Conservation (phyloP, 1,284 basidiomycete genomes). For the Ceratobasidium sp. region DNA sequence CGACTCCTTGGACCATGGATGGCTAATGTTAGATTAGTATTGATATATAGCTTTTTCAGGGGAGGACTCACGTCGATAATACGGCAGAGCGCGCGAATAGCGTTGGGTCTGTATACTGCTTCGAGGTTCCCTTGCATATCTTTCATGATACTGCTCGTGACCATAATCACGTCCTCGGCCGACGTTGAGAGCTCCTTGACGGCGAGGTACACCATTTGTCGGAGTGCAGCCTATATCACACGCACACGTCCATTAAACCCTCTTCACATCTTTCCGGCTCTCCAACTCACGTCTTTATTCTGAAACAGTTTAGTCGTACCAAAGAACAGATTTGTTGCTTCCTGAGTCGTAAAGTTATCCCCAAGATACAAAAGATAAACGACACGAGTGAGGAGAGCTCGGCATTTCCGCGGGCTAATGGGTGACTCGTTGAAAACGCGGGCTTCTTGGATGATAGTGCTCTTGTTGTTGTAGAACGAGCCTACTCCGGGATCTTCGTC, state of each 20-base stretch:
- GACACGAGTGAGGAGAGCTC: slow-evolving; percentile 95
- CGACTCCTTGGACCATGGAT: slow-evolving; percentile 97
- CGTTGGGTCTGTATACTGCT: slow-evolving; percentile 98
- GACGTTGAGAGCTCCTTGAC: slow-evolving; percentile 97
- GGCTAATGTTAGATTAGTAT: slow-evolving; percentile 67
- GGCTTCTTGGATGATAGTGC: slow-evolving; percentile 97
- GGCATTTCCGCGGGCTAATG: slow-evolving; percentile 96
- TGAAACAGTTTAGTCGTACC: slow-evolving; percentile 99
- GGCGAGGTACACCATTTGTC: slow-evolving; percentile 98
- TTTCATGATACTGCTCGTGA: slow-evolving; percentile 99
- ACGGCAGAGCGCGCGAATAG: slow-evolving; percentile 94
- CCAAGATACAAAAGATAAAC: slow-evolving; percentile 97
- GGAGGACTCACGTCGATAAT: slow-evolving; percentile 93
- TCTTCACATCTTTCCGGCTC: too few species aligned
- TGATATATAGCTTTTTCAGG: slow-evolving; percentile 28
- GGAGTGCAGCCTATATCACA: slow-evolving; percentile 81
- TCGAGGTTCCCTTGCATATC: slow-evolving; percentile 99
- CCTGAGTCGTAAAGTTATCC: slow-evolving; percentile 95
- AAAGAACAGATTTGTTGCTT: slow-evolving; percentile 98
- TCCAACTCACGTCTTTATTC: slow-evolving; percentile 94
- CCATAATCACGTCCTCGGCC: slow-evolving; percentile 99
- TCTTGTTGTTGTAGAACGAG: slow-evolving; percentile 94
- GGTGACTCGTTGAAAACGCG: slow-evolving; percentile 99
- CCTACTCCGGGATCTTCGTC: slow-evolving; percentile 91
- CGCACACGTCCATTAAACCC: slow-evolving; percentile 35